Conservation (phyloP, 208 protist genomes). For the Polymyxa betae region DNA sequence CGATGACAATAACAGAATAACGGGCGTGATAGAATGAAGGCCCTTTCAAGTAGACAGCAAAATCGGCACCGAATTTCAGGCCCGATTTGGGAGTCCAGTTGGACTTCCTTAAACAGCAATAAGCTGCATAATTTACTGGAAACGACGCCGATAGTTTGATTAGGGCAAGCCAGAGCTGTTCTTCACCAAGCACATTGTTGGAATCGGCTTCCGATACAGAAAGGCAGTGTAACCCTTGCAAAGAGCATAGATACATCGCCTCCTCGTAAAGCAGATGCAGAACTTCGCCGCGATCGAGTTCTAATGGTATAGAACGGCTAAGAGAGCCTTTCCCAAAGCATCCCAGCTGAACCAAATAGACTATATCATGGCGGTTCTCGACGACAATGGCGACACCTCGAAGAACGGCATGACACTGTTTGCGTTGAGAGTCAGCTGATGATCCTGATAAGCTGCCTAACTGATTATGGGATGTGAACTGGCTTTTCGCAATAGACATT, state of each 20-base stretch:
- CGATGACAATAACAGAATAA: neutral
- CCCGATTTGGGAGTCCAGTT: neutral
- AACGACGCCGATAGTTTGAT: neutral
- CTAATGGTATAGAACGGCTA: neutral
- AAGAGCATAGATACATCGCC: neutral
- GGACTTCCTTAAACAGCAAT: neutral
- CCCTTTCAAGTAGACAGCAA: neutral
- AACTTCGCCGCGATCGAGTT: neutral
- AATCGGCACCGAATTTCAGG: neutral
- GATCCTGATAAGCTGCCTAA: too few relatives aligned
- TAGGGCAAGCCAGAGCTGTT: neutral
- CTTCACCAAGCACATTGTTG: neutral
- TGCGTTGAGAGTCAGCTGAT: too few relatives aligned
- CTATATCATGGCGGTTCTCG: neutral
- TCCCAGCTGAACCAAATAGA: neutral
- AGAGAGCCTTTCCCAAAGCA: neutral
- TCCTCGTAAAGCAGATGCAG: neutral
- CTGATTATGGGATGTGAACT: too few relatives aligned
- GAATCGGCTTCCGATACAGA: neutral
- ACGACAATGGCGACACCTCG: too few relatives aligned
- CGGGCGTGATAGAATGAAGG: neutral
- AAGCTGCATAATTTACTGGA: neutral
- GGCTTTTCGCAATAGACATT: too few relatives aligned
- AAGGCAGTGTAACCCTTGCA: neutral
- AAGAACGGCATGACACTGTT: too few relatives aligned